Percentiles rank a stretch among this genome's conserved stretches.
Evolutionary conservation across 139 green algal species (phyloP).

Genomic region (Closterium sp.): DNA sequence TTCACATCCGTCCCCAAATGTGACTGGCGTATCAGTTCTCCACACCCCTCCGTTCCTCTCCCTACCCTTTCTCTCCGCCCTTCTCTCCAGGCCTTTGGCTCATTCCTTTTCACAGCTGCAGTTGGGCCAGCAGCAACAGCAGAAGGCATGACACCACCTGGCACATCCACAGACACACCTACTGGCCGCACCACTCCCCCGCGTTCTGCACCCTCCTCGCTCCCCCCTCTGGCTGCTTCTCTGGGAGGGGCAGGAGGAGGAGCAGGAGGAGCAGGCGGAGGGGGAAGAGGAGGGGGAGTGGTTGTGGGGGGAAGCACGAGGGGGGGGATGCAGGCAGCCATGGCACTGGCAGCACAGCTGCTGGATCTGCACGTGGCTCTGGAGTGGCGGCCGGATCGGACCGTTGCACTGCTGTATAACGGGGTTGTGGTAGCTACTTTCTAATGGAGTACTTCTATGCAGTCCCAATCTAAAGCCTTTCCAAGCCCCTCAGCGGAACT

Average conservation of each 20-base stretch:
- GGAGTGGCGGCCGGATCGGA: not conserved
- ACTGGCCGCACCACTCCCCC: not conserved
- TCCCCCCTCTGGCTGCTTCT: not conserved
- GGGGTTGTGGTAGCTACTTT: slow-evolving; percentile 1
- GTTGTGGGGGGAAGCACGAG: not conserved
- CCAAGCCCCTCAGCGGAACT: no score
- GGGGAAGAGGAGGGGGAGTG: not conserved
- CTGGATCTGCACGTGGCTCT: not conserved
- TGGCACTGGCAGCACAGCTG: not conserved
- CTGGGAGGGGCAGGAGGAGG: not conserved
- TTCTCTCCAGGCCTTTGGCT: not conserved
- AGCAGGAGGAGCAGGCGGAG: not conserved
- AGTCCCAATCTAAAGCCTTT: no score
- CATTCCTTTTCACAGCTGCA: not conserved
- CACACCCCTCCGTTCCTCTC: not conserved
- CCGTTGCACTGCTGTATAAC: not conserved
- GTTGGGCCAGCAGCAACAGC: not conserved
- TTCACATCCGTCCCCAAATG: no score
- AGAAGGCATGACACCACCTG: not conserved
- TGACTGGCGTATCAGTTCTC: no score
- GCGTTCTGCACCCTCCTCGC: not conserved
- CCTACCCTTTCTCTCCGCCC: not conserved
- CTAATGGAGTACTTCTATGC: not conserved
- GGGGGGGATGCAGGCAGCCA: not conserved
- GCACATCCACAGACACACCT: not conserved